phyloP scores from a whole-genome alignment of 306 rosid genomes.

The Quercus variabilis region DNA sequence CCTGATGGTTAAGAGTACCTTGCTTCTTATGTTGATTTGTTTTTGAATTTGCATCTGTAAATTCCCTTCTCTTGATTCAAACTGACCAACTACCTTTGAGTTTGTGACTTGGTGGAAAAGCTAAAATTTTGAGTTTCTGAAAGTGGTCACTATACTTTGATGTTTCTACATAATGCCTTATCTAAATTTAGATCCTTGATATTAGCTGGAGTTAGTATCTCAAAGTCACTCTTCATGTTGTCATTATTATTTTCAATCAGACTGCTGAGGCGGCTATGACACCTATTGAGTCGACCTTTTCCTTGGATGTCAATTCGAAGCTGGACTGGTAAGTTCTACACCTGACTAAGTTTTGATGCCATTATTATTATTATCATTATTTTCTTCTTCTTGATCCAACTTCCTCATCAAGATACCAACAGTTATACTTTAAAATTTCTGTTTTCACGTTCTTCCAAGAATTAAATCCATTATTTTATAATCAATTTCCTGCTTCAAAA shows the following conservation, averaged over 20 bases:
- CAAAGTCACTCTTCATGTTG: background rate
- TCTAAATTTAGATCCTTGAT: background rate
- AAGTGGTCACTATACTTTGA: background rate
- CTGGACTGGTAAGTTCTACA: constrained; percentile 74
- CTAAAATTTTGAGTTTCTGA: background rate
- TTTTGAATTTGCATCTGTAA: background rate
- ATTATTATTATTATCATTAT: background rate
- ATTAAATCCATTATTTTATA: background rate
- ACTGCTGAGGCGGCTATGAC: constrained; percentile 98
- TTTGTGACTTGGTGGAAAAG: background rate
- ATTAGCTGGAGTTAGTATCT: constrained; percentile 5
- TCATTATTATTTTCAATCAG: constrained; percentile 36
- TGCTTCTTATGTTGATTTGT: background rate
- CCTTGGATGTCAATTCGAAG: constrained; percentile 87
- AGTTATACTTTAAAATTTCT: background rate
- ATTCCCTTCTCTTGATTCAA: constrained; percentile 6
- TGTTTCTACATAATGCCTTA: background rate
- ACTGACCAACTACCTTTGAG: background rate
- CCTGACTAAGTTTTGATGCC: background rate
- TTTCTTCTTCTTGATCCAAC: background rate
- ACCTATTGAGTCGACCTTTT: constrained; percentile 93
- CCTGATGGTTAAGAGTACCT: background rate
- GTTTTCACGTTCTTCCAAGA: background rate
- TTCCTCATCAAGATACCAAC: background rate
- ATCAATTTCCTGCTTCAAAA: background rate